phyloP scores from a whole-genome alignment of 192 early-diverging fungal species.

The Martensiomyces pterosporus region DNA sequence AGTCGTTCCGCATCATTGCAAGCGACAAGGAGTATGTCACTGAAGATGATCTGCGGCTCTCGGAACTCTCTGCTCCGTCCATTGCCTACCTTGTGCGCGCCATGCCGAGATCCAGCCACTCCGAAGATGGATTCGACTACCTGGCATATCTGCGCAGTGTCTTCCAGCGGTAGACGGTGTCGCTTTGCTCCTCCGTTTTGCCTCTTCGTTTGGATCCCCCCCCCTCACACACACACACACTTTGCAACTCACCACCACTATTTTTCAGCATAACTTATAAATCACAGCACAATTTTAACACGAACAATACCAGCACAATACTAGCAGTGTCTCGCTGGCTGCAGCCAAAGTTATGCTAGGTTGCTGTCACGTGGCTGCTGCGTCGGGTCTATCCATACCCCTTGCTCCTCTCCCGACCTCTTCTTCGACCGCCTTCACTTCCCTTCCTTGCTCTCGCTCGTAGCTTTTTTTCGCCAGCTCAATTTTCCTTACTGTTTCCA shows the following conservation, averaged over 20 bases:
- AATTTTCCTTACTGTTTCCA: slow-evolving; percentile 16
- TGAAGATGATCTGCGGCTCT: slow-evolving; percentile 75
- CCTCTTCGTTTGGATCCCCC: not conserved
- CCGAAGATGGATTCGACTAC: slow-evolving; percentile 75
- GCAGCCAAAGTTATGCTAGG: too few relatives aligned
- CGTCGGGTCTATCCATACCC: too few relatives aligned
- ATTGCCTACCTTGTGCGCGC: slow-evolving; percentile 69
- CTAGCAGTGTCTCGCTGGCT: too few relatives aligned
- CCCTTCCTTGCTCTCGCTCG: too few relatives aligned
- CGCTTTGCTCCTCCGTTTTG: not conserved
- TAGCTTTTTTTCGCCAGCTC: slow-evolving; percentile 6
- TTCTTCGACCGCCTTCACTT: too few relatives aligned
- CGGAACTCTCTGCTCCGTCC: slow-evolving; percentile 67
- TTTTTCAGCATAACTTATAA: too few relatives aligned
- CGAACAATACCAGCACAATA: too few relatives aligned
- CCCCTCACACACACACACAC: too few relatives aligned
- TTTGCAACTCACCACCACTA: too few relatives aligned
- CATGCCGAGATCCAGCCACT: slow-evolving; percentile 59
- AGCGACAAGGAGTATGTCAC: slow-evolving; percentile 84
- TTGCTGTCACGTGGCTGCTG: too few relatives aligned
- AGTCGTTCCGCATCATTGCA: slow-evolving; percentile 84
- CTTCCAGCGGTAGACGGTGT: slow-evolving; percentile 19
- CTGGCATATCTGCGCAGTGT: slow-evolving; percentile 57
- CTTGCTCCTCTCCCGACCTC: too few relatives aligned
- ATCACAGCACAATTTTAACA: too few relatives aligned